Evolutionary conservation across 495 filamentous ascomycete genomes (phyloP), one percentile per base, ranked within the genome.

Genomic region (Zalerion maritima): DNA sequence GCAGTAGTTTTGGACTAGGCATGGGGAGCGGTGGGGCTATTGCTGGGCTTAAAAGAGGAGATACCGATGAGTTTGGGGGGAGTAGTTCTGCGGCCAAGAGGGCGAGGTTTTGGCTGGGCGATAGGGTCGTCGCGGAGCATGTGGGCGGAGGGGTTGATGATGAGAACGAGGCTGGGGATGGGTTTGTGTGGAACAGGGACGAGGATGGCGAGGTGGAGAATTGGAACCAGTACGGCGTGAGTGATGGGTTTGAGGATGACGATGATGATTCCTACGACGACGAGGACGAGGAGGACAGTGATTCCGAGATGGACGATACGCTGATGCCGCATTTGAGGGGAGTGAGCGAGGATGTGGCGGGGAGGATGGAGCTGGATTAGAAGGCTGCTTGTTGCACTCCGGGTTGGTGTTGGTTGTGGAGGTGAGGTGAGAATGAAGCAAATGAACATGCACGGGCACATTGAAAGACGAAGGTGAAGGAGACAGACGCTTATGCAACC

Each of bases 51-150:
- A 21, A 23, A 12, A 29, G 27, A 26, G 30, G 41, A 34, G 28
- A 27, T 19, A 20, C 28, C 6, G 71, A 73, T 12, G n/a, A n/a
- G n/a, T n/a, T n/a, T n/a, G n/a, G n/a, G n/a, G n/a, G n/a, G n/a
- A n/a, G n/a, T n/a, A n/a, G n/a, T n/a, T n/a, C n/a, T n/a, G 71
- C 75, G 7, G 70, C 69, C 34, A 93, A 93, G 54, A 69, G 82
- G 13, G 78, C 81, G 7, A 67, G 61, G 29, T 91, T 75, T 46
- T 94, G 85, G 85, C 62, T 92, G 10, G 82, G 83, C 2, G 72
- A 80, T 30, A 55, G 61, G 10, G 59, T 54, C 25, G 60, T 55
- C 32, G 60, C 51, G 9, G 51, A 61, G 38, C 53, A 55, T 17
- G 32, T 57, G 5, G 35, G 48, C 5, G 31, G 31, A n/a, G 50